These are phyloP conservation scores for Gigaspora rosea DNA, from an alignment of 192 early-diverging fungal genomes.

Conservation along the genomic window DNA sequence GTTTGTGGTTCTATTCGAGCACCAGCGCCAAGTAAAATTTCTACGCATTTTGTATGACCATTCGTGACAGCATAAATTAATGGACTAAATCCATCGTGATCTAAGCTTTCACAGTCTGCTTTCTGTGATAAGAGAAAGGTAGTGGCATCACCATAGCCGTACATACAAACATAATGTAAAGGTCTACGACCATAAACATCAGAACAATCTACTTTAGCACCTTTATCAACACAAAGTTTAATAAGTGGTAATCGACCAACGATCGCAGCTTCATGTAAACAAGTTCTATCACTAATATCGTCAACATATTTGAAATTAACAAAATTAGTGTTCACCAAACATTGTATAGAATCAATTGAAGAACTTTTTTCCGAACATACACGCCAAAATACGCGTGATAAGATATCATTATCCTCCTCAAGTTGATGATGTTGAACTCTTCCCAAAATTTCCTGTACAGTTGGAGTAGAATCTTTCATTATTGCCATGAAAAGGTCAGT, in stretches of 20 bases:
- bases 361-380: slow-evolving; percentile 57
- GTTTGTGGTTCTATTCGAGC: slow-evolving; percentile 65
- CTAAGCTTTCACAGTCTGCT: slow-evolving; percentile 58
- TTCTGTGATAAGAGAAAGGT: slow-evolving; percentile 56
- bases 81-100: slow-evolving; percentile 90
- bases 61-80: slow-evolving; percentile 86
- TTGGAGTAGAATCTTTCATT: slow-evolving; percentile 43
- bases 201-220: slow-evolving; percentile 56
- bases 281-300: slow-evolving; percentile 91
- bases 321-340: slow-evolving; percentile 64
- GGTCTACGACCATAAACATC: slow-evolving; percentile 92
- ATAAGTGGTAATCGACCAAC: slow-evolving; percentile 73
- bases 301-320: slow-evolving; percentile 85
- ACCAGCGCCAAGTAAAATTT: slow-evolving; percentile 69
- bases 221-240: slow-evolving; percentile 54
- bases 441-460: slow-evolving; percentile 56
- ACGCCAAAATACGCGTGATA: slow-evolving; percentile 76
- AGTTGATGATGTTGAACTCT: slow-evolving; percentile 47
- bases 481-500: slow-evolving; percentile 60
- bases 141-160: slow-evolving; percentile 75
- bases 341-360: slow-evolving; percentile 53
- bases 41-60: slow-evolving; percentile 76
- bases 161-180: slow-evolving; percentile 93
- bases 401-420: slow-evolving; percentile 56
- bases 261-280: slow-evolving; percentile 88